Percentiles rank a stretch among this genome's conserved stretches.
Conservation (phyloP, 208 protist genomes). For the Leishmania major region DNA sequence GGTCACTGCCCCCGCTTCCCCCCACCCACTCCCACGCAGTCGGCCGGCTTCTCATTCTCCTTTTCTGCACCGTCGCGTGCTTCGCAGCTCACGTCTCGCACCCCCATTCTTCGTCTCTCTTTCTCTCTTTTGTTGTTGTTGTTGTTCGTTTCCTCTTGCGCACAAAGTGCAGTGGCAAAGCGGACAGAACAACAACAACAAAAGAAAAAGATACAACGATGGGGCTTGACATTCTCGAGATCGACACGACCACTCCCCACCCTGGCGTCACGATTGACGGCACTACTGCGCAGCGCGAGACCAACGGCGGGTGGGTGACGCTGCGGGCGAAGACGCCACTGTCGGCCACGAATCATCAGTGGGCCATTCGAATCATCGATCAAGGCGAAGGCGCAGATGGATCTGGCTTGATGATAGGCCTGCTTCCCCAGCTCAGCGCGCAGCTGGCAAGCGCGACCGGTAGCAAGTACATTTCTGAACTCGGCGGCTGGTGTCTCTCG, state of each 20-base stretch:
- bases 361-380: slow-evolving; percentile 86
- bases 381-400: slow-evolving; percentile 90
- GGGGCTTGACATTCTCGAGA: slow-evolving; percentile 83
- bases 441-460: slow-evolving; percentile 57
- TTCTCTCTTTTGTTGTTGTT: too few relatives aligned
- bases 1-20: background rate
- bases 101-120: background rate
- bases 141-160: background rate
- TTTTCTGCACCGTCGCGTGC: background rate
- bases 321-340: slow-evolving; percentile 74
- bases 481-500: slow-evolving; percentile 91
- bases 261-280: slow-evolving; percentile 83
- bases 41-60: background rate
- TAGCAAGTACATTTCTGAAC: slow-evolving; percentile 91
- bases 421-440: slow-evolving; percentile 71
- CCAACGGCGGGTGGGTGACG: slow-evolving; percentile 92
- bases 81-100: background rate
- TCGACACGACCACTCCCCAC: slow-evolving; percentile 81
- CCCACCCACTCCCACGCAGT: background rate
- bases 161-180: background rate
- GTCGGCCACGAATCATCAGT: slow-evolving; percentile 78
- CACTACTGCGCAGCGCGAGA: slow-evolving; percentile 71
- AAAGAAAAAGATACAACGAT: slow-evolving; percentile 29
- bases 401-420: slow-evolving; percentile 89
- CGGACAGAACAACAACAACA: background rate